A percentile compares a stretch with the other conserved stretches of the same genome.
Evolutionary conservation across 257 asterid species (phyloP).

Genomic region (Ballota nigra): DNA sequence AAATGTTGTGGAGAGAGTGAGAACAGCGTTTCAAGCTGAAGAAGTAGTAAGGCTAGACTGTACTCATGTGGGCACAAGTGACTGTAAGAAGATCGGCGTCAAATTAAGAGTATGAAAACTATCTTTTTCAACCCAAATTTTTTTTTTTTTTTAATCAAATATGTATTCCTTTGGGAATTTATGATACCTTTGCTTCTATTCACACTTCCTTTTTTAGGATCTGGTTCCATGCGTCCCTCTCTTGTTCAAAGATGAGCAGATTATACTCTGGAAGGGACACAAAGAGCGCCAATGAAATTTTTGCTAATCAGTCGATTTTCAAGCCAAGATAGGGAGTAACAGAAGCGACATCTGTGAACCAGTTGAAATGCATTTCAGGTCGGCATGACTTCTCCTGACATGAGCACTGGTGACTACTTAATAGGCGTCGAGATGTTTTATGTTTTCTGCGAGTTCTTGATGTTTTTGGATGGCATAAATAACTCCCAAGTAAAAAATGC

Average conservation of each 20-base stretch:
- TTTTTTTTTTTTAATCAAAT: neutral
- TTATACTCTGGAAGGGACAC: slow-evolving; percentile 75
- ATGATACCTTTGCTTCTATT: neutral
- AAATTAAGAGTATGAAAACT: slow-evolving; percentile 62
- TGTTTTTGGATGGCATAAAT: neutral
- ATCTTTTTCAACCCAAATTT: neutral
- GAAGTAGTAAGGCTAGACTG: slow-evolving; percentile 81
- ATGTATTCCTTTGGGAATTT: neutral
- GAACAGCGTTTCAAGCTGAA: slow-evolving; percentile 69
- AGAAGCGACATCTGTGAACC: neutral
- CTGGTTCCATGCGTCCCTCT: slow-evolving; percentile 87
- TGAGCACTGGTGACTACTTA: neutral
- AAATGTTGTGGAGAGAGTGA: slow-evolving; percentile 68
- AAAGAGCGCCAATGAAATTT: slow-evolving; percentile 27
- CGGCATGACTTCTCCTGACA: neutral
- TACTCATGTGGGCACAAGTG: slow-evolving; percentile 70
- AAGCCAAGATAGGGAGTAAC: neutral
- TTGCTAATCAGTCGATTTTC: neutral
- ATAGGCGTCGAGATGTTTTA: too few species aligned
- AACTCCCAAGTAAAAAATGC: too few species aligned
- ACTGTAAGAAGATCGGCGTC: slow-evolving; percentile 88
- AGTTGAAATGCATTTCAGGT: neutral
- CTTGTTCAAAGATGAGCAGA: slow-evolving; percentile 79
- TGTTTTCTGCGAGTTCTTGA: too few species aligned
- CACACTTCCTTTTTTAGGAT: slow-evolving; percentile 46